phyloP scores from a whole-genome alignment of 2,329 filamentous ascomycete genomes.

The Setomelanomma holmii region DNA sequence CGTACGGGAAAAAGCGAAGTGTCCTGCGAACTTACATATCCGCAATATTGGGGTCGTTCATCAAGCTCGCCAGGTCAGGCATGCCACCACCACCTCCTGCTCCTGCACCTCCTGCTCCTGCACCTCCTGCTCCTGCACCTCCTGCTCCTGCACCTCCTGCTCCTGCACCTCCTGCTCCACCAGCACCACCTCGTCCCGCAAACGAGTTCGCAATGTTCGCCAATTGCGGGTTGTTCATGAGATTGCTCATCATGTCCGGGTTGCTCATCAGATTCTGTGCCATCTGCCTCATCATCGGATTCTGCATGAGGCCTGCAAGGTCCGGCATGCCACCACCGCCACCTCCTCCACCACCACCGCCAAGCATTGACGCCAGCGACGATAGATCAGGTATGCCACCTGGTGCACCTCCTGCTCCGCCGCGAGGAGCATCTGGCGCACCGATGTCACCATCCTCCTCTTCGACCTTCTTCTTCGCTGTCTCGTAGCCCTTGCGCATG shows the following conservation, averaged over 20 bases:
- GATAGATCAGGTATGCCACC: constrained; percentile 86
- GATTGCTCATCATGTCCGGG: constrained; percentile 85
- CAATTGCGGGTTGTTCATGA: constrained; percentile 93
- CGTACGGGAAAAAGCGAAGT: no score
- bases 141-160: constrained; percentile 68
- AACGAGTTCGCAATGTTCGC: constrained; percentile 87
- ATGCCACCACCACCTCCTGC: constrained; percentile 76
- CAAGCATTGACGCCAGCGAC: constrained; percentile 66
- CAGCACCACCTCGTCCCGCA: constrained; percentile 57
- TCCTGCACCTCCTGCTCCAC: constrained; percentile 52
- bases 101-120: constrained; percentile 66
- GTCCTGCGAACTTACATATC: constrained; percentile 80
- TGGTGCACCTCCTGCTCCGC: constrained; percentile 59
- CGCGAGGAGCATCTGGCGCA: constrained; percentile 46
- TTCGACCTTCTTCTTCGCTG: constrained; percentile 84
- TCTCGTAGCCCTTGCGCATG: constrained; percentile 97
- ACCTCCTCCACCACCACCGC: constrained; percentile 57
- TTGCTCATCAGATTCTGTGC: constrained; percentile 98
- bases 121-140: constrained; percentile 52
- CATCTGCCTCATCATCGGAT: constrained; percentile 98
- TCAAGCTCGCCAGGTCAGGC: constrained; percentile 84
- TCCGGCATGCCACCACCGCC: constrained; percentile 85
- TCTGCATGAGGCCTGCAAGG: constrained; percentile 66
- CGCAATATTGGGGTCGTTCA: constrained; percentile 90
- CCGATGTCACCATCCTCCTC: constrained; percentile 71